Evolutionary conservation across 1,139 yeast genomes (phyloP).

Genomic region (Suhomyces maxii): DNA sequence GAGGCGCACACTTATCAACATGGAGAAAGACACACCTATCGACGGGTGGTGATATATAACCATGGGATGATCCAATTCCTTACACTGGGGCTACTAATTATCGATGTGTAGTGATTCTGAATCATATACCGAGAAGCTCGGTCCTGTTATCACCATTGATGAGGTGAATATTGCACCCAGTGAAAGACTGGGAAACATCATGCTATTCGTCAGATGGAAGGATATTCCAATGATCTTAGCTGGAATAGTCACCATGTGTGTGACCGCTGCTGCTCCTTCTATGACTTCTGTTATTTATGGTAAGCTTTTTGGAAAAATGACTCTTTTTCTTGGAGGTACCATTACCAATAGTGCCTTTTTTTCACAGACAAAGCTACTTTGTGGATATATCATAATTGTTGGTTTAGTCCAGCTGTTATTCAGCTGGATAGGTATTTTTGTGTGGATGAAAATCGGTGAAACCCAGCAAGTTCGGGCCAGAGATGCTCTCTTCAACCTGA

Average conservation of each 20-base stretch:
- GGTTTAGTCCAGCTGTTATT: conserved; percentile 56
- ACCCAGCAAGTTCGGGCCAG: conserved; percentile 64
- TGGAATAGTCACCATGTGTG: conserved; percentile 26
- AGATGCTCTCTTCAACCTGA: conserved; percentile 32
- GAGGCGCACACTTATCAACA: no score
- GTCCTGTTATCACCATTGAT: neutral
- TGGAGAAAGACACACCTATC: no score
- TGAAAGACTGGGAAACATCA: conserved; percentile 15
- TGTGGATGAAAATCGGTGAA: conserved; percentile 78
- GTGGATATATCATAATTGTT: conserved; percentile 55
- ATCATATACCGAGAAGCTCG: neutral
- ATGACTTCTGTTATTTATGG: conserved; percentile 68
- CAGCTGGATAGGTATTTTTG: conserved; percentile 55
- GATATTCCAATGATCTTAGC: conserved; percentile 26
- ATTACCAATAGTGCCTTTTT: conserved; percentile 38
- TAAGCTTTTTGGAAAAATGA: conserved; percentile 54
- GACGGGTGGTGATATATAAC: no score
- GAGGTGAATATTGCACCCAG: neutral
- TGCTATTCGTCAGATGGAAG: conserved; percentile 23
- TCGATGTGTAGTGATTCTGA: neutral
- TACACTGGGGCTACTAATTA: no score
- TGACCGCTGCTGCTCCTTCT: conserved; percentile 59
- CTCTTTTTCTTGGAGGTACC: conserved; percentile 33
- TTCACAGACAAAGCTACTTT: conserved; percentile 42
- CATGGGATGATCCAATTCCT: no score